Evolutionary conservation across 2,329 filamentous ascomycete species (phyloP).

Genomic region (Tolypocladium ophioglossoides): DNA sequence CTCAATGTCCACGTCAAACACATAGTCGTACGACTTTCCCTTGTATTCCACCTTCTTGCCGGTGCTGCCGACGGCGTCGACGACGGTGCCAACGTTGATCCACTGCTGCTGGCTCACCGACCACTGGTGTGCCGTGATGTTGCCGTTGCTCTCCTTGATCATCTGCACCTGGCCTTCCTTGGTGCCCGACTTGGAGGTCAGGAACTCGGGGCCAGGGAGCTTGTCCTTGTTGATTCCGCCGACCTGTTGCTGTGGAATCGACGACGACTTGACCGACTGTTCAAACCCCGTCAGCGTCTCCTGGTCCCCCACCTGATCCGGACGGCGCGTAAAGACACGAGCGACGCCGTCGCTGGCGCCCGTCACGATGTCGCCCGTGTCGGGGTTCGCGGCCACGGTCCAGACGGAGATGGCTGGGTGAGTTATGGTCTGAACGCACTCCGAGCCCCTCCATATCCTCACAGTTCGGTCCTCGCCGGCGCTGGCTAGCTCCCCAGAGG

Average conservation of each 20-base stretch:
- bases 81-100: conserved; percentile 88
- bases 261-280: conserved; percentile 68
- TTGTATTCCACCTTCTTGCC: conserved; percentile 67
- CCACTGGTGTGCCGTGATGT: conserved; percentile 82
- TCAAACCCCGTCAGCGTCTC: conserved; percentile 66
- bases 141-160: conserved; percentile 73
- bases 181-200: conserved; percentile 72
- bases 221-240: conserved; percentile 85
- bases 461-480: conserved; percentile 91
- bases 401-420: conserved; percentile 96
- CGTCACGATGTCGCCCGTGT: conserved; percentile 86
- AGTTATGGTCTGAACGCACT: conserved; percentile 91
- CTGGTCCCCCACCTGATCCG: conserved; percentile 58
- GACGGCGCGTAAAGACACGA: conserved; percentile 69
- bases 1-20: conserved; percentile 94
- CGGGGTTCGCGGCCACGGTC: conserved; percentile 71
- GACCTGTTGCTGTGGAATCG: conserved; percentile 79
- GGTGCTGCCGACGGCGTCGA: conserved; percentile 76
- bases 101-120: conserved; percentile 61
- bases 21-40: conserved; percentile 87
- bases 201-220: conserved; percentile 77
- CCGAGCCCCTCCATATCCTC: conserved; percentile 70
- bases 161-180: conserved; percentile 95
- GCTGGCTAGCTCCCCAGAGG: conserved; percentile 81
- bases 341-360: conserved; percentile 83